Evolutionary conservation across 2,329 filamentous ascomycete genomes (phyloP).

Genomic region (Raffaelea deltoideospora): DNA sequence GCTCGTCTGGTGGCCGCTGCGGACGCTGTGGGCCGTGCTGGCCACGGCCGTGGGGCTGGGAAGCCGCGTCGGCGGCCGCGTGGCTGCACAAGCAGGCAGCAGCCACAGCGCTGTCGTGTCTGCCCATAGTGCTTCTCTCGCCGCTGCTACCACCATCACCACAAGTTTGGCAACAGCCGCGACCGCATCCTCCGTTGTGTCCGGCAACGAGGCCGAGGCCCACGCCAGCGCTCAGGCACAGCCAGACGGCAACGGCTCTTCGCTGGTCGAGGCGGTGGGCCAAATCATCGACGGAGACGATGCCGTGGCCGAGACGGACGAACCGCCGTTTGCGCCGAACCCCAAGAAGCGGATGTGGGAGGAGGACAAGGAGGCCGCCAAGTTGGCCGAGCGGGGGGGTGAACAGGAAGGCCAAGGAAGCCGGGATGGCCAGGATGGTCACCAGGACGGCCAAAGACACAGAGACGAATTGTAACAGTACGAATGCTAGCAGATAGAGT

Average conservation of each 20-base stretch:
- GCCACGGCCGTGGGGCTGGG: constrained; percentile 26
- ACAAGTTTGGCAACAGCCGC: constrained; percentile 1
- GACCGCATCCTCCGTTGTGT: no score
- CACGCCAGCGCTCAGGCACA: not conserved
- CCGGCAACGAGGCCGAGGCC: no score
- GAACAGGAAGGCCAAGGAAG: not conserved
- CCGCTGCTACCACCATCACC: constrained; percentile 8
- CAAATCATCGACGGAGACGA: not conserved
- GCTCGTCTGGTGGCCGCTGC: constrained; percentile 61
- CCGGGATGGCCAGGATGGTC: no score
- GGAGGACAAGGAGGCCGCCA: constrained; percentile 18
- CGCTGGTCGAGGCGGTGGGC: constrained; percentile 2
- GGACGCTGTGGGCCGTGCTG: constrained; percentile 45
- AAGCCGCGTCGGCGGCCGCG: constrained; percentile 26
- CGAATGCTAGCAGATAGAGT: not conserved
- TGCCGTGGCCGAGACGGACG: not conserved
- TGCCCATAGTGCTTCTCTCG: not conserved
- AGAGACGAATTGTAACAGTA: constrained; percentile 14
- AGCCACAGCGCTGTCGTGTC: constrained; percentile 13
- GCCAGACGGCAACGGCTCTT: not conserved
- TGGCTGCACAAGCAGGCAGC: constrained; percentile 6
- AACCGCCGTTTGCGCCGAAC: constrained; percentile 21
- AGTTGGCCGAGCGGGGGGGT: constrained; percentile 5
- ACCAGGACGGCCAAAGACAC: constrained; percentile 6
- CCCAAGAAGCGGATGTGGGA: constrained; percentile 50